Evolutionary conservation across 1,284 basidiomycete species (phyloP), one percentile per base, ranked within the genome.

Genomic region (Athelia psychrophila): DNA sequence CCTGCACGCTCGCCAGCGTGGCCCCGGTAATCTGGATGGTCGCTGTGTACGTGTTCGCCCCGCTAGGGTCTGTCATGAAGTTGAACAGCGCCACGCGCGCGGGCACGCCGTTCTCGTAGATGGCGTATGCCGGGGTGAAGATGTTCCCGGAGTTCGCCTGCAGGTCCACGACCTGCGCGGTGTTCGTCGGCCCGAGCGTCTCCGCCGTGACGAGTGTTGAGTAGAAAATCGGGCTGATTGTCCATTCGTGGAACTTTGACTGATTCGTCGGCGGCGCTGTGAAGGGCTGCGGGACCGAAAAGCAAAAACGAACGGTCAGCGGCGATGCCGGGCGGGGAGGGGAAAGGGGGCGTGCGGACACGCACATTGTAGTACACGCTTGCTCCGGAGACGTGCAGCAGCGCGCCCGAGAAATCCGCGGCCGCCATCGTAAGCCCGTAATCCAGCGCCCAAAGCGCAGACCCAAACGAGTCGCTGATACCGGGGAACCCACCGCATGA

Each of bases 51-150:
- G 68, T 66, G 54, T 60, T 68, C 20, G 62, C 65, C 24, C 74
- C 74, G 6, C 60, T 63, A 0, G 69, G 51, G 55, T 76, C 73
- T 19, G 67, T 66, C 51, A 75, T 63, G 60, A 72, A 82, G 66
- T 83, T 84, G 69, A 83, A 70, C 33, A 84, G 62, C 5, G 74
- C 76, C 2, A 78, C 61, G 27, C 78, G 72, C 4, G 69, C 68
- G 2, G 79, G 75, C 46, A 57, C 63, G 25, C 69, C 72, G 53
- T 71, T 64, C 60, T 76, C 72, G n/a, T n/a, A n/a, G n/a, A n/a
- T n/a, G n/a, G n/a, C n/a, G n/a, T n/a, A n/a, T n/a, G n/a, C n/a
- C n/a, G n/a, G n/a, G n/a, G n/a, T n/a, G n/a, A n/a, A n/a, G n/a
- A n/a, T n/a, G n/a, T n/a, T n/a, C n/a, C n/a, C n/a, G n/a, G n/a